Conservation (phyloP, 345 rosid genomes). For the Boechera retrofracta region DNA sequence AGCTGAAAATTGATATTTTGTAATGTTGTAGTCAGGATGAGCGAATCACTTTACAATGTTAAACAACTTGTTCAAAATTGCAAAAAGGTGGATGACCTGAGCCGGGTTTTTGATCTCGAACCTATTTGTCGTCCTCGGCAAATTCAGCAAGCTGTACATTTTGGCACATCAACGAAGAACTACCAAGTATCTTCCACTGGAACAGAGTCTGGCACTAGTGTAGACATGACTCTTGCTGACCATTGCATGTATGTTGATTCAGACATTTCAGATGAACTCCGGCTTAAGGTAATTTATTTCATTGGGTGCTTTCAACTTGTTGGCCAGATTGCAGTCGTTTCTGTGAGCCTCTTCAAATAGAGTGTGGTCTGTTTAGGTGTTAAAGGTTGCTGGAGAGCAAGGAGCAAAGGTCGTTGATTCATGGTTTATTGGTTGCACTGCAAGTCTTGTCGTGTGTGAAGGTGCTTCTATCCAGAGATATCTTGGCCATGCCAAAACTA, state of each 20-base stretch:
- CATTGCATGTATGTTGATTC: constrained; percentile 67
- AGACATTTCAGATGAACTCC: constrained; percentile 68
- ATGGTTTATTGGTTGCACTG: constrained; percentile 82
- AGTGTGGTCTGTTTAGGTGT: constrained; percentile 58
- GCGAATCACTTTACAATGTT: constrained; percentile 77
- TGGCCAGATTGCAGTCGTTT: constrained; percentile 9
- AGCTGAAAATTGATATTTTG: constrained; percentile 21
- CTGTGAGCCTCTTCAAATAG: not conserved
- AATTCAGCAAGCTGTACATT: constrained; percentile 57
- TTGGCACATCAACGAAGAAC: constrained; percentile 48
- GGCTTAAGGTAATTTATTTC: constrained; percentile 60
- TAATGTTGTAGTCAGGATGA: constrained; percentile 72
- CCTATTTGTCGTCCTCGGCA: constrained; percentile 67
- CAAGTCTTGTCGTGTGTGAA: constrained; percentile 87
- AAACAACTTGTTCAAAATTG: constrained; percentile 59
- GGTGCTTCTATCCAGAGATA: constrained; percentile 68
- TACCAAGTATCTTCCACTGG: constrained; percentile 49
- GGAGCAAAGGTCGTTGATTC: constrained; percentile 67
- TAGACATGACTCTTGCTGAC: constrained; percentile 54
- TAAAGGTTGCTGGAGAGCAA: constrained; percentile 62
- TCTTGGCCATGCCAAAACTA: constrained; percentile 73
- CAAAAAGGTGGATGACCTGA: constrained; percentile 53
- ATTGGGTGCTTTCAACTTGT: constrained; percentile 8
- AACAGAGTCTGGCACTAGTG: constrained; percentile 51
- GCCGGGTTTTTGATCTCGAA: constrained; percentile 53